phyloP scores from a whole-genome alignment of 176 grass and related monocot genomes.

The Leersia perrieri region DNA sequence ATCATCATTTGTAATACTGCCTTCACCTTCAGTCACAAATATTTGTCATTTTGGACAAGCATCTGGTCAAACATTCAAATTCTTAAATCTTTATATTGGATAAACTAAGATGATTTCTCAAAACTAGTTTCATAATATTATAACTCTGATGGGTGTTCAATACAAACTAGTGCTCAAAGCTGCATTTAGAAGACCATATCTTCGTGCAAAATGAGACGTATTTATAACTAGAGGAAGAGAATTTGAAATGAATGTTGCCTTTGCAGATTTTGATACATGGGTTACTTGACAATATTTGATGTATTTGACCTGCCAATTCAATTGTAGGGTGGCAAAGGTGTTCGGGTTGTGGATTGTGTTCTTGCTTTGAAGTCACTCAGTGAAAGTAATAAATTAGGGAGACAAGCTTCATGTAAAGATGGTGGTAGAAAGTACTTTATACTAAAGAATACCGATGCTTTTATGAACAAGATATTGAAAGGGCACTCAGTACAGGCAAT shows the following conservation, averaged over 20 bases:
- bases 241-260: not conserved
- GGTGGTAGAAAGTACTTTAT: conserved; percentile 66
- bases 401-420: conserved; percentile 49
- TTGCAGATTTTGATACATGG: not conserved
- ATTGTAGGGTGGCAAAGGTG: conserved; percentile 77
- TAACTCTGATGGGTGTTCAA: not conserved
- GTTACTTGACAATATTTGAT: conserved; percentile 1
- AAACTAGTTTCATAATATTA: not conserved
- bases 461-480: conserved; percentile 66
- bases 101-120: not conserved
- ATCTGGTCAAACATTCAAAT: not conserved
- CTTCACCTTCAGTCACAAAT: not conserved
- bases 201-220: not conserved
- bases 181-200: not conserved
- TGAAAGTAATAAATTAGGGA: conserved; percentile 55
- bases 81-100: not conserved
- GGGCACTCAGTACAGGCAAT: conserved; percentile 40
- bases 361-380: conserved; percentile 71
- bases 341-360: conserved; percentile 74
- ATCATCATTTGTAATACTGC: not conserved
- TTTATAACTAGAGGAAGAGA: not conserved
- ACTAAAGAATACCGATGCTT: conserved; percentile 81
- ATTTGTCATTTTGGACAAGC: not conserved
- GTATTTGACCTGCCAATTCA: conserved; percentile 24
- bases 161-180: not conserved